A percentile compares a stretch with the other conserved stretches of the same genome.
phyloP scores from a whole-genome alignment of 208 protist genomes.

The Trichomonas tenax region DNA sequence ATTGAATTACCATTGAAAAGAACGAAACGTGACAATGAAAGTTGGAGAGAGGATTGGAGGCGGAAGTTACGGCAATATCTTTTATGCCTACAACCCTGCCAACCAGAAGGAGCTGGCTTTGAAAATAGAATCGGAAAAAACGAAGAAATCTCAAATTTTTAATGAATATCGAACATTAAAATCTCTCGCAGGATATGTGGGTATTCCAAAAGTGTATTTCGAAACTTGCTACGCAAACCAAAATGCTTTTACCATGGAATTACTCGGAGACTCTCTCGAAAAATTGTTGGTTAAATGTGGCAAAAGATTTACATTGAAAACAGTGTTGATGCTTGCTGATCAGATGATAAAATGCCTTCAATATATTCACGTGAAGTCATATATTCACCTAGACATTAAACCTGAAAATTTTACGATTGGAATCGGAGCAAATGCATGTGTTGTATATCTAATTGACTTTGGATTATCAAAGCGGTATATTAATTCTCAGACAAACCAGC shows the following conservation, averaged over 20 bases:
- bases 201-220: too few species aligned
- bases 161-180: too few species aligned
- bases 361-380: constrained; percentile 83
- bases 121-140: too few species aligned
- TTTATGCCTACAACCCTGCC: too few species aligned
- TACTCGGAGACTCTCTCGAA: constrained; percentile 86
- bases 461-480: constrained; percentile 93
- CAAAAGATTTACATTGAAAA: constrained; percentile 83
- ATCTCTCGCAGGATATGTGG: too few species aligned
- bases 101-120: too few species aligned
- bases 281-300: constrained; percentile 87
- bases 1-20: too few species aligned
- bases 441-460: constrained; percentile 34
- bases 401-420: constrained; percentile 98
- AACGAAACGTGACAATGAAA: too few species aligned
- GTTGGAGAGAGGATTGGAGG: too few species aligned
- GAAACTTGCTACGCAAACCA: too few species aligned
- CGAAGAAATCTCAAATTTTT: too few species aligned
- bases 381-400: constrained; percentile 84
- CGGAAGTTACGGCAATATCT: too few species aligned
- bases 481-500: constrained; percentile 81
- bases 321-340: constrained; percentile 86
- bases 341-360: constrained; percentile 80
- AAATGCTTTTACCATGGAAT: constrained; percentile 60
- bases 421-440: constrained; percentile 54